phyloP scores from a whole-genome alignment of 495 filamentous ascomycete genomes.

The Penicillium goetzii region DNA sequence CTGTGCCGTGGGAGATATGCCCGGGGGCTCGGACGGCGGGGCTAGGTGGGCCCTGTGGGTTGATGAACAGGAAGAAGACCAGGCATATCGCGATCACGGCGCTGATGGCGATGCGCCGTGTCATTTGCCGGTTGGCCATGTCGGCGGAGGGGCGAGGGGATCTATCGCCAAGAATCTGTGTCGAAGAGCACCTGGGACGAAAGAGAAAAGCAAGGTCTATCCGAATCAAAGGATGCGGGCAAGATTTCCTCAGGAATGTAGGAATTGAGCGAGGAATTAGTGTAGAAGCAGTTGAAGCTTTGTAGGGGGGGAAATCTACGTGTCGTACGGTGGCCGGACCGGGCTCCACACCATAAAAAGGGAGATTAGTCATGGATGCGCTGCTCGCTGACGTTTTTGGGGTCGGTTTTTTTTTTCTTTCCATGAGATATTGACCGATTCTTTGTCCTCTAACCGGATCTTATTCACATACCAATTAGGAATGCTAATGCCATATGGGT shows the following conservation, averaged over 20 bases:
- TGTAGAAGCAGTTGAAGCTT: neutral
- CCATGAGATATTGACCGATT: neutral
- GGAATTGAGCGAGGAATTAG: conserved; percentile 7
- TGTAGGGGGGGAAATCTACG: neutral
- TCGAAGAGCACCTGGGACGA: neutral
- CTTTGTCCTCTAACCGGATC: neutral
- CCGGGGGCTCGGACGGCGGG: conserved; percentile 49
- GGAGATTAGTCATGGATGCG: conserved; percentile 12
- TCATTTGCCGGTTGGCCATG: conserved; percentile 51
- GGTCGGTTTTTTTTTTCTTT: neutral
- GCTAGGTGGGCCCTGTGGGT: conserved; percentile 46
- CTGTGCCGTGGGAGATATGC: conserved; percentile 40
- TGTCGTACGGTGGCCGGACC: conserved; percentile 6
- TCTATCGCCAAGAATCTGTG: conserved; percentile 14
- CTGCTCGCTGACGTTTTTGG: neutral
- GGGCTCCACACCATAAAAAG: neutral
- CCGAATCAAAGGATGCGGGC: neutral
- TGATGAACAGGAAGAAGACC: conserved; percentile 46
- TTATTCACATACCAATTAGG: neutral
- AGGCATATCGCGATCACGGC: conserved; percentile 39
- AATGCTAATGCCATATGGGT: neutral
- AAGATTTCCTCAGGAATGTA: neutral
- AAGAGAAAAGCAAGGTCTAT: neutral
- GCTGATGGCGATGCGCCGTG: conserved; percentile 45
- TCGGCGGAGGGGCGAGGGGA: conserved; percentile 10